Conservation (phyloP, 2,329 filamentous ascomycete genomes). For the Epichloe glyceriae region DNA sequence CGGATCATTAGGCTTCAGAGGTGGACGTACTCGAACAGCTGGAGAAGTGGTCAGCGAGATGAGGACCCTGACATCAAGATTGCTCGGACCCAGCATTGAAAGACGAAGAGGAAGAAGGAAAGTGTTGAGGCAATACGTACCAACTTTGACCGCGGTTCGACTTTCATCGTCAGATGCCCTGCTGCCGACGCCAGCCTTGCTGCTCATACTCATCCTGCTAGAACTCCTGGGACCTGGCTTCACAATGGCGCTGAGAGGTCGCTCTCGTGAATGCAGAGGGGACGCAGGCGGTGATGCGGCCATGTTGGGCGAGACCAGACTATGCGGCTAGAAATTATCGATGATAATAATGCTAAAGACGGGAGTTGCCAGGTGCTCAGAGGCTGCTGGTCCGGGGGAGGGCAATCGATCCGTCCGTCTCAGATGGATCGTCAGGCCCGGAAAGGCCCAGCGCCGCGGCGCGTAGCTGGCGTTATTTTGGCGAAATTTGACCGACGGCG, state of each 20-base stretch:
- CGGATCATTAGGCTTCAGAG: conserved; percentile 70
- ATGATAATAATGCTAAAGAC: neutral
- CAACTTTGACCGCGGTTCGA: conserved; percentile 90
- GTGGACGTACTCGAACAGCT: conserved; percentile 90
- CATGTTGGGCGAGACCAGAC: conserved; percentile 30
- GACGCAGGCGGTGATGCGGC: conserved; percentile 59
- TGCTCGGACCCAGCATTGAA: too few species aligned
- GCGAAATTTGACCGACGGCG: neutral
- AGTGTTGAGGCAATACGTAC: conserved; percentile 37
- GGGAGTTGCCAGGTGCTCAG: neutral
- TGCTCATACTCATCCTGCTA: conserved; percentile 75
- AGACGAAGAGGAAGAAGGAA: neutral
- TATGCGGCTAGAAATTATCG: neutral
- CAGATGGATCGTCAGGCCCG: conserved; percentile 2
- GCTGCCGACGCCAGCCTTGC: conserved; percentile 64
- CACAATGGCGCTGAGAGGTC: conserved; percentile 73
- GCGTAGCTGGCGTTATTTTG: conserved; percentile 3
- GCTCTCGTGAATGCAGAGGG: conserved; percentile 42
- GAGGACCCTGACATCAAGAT: neutral
- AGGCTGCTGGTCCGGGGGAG: neutral
- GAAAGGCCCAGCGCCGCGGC: conserved; percentile 5
- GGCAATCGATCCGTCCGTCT: conserved; percentile 3
- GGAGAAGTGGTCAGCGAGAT: conserved; percentile 6
- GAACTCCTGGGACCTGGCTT: conserved; percentile 60
- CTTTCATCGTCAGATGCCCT: conserved; percentile 80